phyloP scores from a whole-genome alignment of 2,329 filamentous ascomycete species.

The Aspergillus sp. region DNA sequence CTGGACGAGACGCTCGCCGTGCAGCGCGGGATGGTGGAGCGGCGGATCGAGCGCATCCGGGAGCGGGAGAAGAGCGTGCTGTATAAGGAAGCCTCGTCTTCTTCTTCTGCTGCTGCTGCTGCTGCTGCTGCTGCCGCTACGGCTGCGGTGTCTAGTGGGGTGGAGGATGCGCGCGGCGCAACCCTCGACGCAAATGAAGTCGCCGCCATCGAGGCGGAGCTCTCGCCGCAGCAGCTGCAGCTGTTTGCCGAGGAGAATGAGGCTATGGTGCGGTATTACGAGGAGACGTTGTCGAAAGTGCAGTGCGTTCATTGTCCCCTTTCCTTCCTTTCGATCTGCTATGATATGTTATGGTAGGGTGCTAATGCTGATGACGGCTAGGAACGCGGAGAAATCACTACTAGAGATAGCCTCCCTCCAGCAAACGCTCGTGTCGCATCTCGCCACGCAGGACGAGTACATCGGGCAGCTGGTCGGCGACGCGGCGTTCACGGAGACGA shows the following conservation, averaged over 20 bases:
- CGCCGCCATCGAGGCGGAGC: conserved; percentile 51
- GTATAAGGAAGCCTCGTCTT: conserved; percentile 54
- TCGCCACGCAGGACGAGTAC: conserved; percentile 80
- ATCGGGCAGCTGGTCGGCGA: conserved; percentile 87
- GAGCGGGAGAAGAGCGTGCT: conserved; percentile 87
- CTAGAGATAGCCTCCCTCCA: conserved; percentile 92
- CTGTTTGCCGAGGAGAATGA: conserved; percentile 92
- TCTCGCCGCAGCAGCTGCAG: conserved; percentile 83
- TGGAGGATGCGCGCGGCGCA: conserved; percentile 25
- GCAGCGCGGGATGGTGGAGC: conserved; percentile 92
- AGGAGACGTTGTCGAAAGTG: conserved; percentile 91
- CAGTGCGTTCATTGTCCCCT: too few relatives aligned
- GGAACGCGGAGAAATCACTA: conserved; percentile 83
- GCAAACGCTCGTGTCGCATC: conserved; percentile 79
- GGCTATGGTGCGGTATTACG: conserved; percentile 88
- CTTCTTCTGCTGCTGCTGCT: background rate
- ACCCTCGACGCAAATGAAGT: conserved; percentile 25
- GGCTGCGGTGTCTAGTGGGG: background rate
- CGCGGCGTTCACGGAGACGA: conserved; percentile 75
- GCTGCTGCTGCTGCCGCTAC: conserved; percentile 5
- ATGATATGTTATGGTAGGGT: background rate
- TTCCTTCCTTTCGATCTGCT: background rate
- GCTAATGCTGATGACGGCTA: conserved; percentile 7
- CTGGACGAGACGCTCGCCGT: conserved; percentile 73
- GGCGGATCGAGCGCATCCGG: conserved; percentile 75